Base-by-base conservation (phyloP, 306 rosid genomes). In the Biancaea sappan region DNA sequence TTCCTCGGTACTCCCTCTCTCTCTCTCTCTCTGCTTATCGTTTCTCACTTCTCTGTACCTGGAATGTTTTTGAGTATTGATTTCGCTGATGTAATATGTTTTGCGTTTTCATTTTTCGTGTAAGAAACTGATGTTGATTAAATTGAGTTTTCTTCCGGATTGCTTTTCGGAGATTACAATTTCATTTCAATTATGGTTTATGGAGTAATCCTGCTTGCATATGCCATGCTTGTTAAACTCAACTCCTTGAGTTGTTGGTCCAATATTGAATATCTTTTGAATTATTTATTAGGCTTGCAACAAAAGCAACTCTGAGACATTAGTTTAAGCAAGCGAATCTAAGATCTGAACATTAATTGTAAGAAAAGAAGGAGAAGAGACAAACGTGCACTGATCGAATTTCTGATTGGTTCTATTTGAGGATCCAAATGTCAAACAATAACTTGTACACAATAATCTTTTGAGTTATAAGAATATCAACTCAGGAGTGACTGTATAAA, bases 1-100 rank as follows among this genome's bases (percentile, higher is more conserved):
- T 80, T 86, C 76, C 72, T 80, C 22, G 87, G 91, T 86, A 86
- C 53, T 15, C 5, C 50, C 25, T 78, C 48, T n/a, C 22, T 41
- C 28, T 59, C 66, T 59, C 41, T 59, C 38, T 13, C 19, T 19
- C 28, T 12, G 41, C 28, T 66, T 12, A 4, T 64, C 15, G 54
- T 24, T 3, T n/a, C n/a, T n/a, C n/a, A 52, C 28, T 59, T n/a
- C 10, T 26, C 32, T 14, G 35, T 21, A 15, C 31, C 19, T 40
- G 25, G 46, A 44, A 53, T 28, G n/a, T n/a, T n/a, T n/a, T n/a
- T n/a, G n/a, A n/a, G n/a, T n/a, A n/a, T n/a, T n/a, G n/a, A n/a
- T n/a, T n/a, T n/a, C n/a, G n/a, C n/a, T n/a, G n/a, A n/a, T 53
- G n/a, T 24, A 2, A n/a, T n/a, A n/a, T n/a, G 16, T 16, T 1